These are phyloP conservation scores for Candida nemodendra DNA, from an alignment of 805 yeast genomes.

Conservation along the genomic window DNA sequence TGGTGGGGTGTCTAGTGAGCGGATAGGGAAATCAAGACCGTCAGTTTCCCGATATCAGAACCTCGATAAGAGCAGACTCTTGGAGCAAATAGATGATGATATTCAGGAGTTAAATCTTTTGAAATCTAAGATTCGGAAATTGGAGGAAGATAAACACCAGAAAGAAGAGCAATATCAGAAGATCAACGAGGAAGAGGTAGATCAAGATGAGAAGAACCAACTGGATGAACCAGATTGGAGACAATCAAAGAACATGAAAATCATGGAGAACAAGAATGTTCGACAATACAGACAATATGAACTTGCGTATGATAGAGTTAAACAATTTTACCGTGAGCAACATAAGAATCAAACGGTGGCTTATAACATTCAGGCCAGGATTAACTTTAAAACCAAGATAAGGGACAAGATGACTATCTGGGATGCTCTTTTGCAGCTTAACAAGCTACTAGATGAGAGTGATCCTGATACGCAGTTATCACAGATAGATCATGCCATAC, in stretches of 20 bases:
- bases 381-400: slow-evolving; percentile 65
- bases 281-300: slow-evolving; percentile 62
- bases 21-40: slow-evolving; percentile 1
- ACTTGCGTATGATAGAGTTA: slow-evolving; percentile 66
- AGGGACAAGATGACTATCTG: slow-evolving; percentile 68
- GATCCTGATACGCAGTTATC: slow-evolving; percentile 77
- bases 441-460: slow-evolving; percentile 63
- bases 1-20: not conserved
- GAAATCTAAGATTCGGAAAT: slow-evolving; percentile 30
- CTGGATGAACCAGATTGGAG: slow-evolving; percentile 17
- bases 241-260: slow-evolving; percentile 19
- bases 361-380: slow-evolving; percentile 66
- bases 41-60: slow-evolving; percentile 25
- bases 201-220: slow-evolving; percentile 2
- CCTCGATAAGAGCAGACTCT: slow-evolving; percentile 30
- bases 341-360: slow-evolving; percentile 72
- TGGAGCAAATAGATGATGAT: slow-evolving; percentile 44
- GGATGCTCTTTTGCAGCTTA: slow-evolving; percentile 65
- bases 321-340: slow-evolving; percentile 63
- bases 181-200: slow-evolving; percentile 6
- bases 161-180: slow-evolving; percentile 12
- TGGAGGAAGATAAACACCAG: slow-evolving; percentile 16
- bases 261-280: slow-evolving; percentile 22
- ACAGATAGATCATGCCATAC: slow-evolving; percentile 72
- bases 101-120: slow-evolving; percentile 40